Base-by-base conservation (phyloP, 1,284 basidiomycete genomes). In the Apiotrichum montevideense region DNA sequence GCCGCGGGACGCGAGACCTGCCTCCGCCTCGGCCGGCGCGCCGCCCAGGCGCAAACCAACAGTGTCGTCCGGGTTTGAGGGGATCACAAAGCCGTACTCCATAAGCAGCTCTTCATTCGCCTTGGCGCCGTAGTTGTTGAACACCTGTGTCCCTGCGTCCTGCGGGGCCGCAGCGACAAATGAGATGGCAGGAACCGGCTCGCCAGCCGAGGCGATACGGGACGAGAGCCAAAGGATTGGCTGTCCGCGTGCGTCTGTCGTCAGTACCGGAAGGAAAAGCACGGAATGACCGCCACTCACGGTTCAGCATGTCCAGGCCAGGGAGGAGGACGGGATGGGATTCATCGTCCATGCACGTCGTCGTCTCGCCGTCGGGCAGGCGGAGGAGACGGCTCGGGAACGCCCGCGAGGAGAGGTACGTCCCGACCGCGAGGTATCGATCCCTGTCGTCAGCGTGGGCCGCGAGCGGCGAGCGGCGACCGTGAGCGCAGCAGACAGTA, bases 31-130 rank as follows among this genome's bases (percentile, higher is more conserved):
- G 2, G 46, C 44, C 2, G 63, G 58, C 3, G 55, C 47, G 29
- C 57, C 21, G 11, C 84, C 87, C 46, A 94, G 78, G 58, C 86
- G 86, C 35, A 95, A 82, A 1, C 87, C 80, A 57, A 92, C 86
- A 1, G 86, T 86, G 70, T 94, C 91, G 66, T 92, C 88, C 0
- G 87, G 87, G 66, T 94, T 92, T 34, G 80, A 65, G 14, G 80
- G 76, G 2, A 92, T 71, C 1, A 87, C 83, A 73, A 95, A 96
- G 1, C 91, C 91, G 68, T 94, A 95, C 3, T 87, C 88, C 3
- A 95, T 80, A 46, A 95, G 83, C 35, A 95, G 81, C 70, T 92
- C 88, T 32, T 89, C 82, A 72, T 93, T 94, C 0, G 90, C 84
- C 72, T 75, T 77, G 5, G 72, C 67, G 8, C 77, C 75, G 61